phyloP scores from a whole-genome alignment of 345 rosid genomes.

The Viola odorata region DNA sequence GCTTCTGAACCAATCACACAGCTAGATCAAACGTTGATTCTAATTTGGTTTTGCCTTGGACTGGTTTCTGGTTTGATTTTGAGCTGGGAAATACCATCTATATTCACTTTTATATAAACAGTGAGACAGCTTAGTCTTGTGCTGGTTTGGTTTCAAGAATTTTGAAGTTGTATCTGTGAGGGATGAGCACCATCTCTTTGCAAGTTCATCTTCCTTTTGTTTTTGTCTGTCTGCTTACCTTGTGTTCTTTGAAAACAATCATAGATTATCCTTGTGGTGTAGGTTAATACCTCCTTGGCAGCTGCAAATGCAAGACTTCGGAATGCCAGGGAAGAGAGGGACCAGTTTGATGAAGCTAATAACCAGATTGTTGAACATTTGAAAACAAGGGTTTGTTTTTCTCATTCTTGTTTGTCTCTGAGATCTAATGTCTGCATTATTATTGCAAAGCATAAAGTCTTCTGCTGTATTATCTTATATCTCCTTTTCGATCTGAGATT shows the following conservation, averaged over 20 bases:
- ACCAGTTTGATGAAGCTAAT: constrained; percentile 93
- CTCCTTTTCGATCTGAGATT: not conserved
- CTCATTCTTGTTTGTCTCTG: constrained; percentile 5
- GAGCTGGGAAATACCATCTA: not conserved
- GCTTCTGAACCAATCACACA: too few relatives aligned
- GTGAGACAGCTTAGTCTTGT: not conserved
- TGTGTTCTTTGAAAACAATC: constrained; percentile 8
- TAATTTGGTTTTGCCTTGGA: too few relatives aligned
- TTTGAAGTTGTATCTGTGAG: not conserved
- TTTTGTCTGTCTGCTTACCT: not conserved
- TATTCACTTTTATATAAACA: too few relatives aligned
- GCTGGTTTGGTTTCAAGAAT: not conserved
- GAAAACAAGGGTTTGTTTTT: constrained; percentile 58
- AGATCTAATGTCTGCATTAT: not conserved
- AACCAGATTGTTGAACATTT: constrained; percentile 76
- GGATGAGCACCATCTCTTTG: not conserved
- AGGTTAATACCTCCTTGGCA: constrained; percentile 89
- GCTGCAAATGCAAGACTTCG: constrained; percentile 80
- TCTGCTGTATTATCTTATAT: not conserved
- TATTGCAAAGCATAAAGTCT: not conserved
- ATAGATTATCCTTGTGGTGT: constrained; percentile 10
- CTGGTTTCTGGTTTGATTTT: not conserved
- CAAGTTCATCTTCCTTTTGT: not conserved
- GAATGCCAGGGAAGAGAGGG: constrained; percentile 79
- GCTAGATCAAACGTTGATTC: too few relatives aligned